These are phyloP conservation scores for Chalara sp. DNA, from an alignment of 2,329 filamentous ascomycete genomes.

Conservation along the genomic window DNA sequence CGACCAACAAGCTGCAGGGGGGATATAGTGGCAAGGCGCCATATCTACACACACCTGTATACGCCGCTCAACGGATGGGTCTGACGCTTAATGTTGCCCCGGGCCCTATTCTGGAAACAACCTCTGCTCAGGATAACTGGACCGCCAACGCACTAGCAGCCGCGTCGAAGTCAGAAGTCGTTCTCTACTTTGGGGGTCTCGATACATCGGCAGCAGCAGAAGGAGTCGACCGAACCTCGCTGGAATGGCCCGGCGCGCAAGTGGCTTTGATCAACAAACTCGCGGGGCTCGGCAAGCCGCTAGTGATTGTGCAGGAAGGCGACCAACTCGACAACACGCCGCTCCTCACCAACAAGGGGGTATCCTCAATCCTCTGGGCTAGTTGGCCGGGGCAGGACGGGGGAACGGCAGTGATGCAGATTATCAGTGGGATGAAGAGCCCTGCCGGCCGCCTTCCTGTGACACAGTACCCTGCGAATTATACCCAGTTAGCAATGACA, in stretches of 20 bases:
- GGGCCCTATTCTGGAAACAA: slow-evolving; percentile 22
- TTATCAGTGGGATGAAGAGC: slow-evolving; percentile 39
- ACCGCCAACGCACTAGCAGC: slow-evolving; percentile 27
- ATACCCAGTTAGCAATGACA: slow-evolving; percentile 45
- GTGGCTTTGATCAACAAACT: slow-evolving; percentile 43
- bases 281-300: slow-evolving; percentile 37
- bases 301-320: slow-evolving; percentile 46
- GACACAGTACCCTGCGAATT: slow-evolving; percentile 49
- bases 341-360: slow-evolving; percentile 38
- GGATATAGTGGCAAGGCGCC: slow-evolving; percentile 17
- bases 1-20: slow-evolving; percentile 21
- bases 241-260: slow-evolving; percentile 46
- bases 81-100: slow-evolving; percentile 28
- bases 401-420: slow-evolving; percentile 45
- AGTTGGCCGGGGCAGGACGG: slow-evolving; percentile 56
- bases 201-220: slow-evolving; percentile 47
- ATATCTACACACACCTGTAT: slow-evolving; percentile 26
- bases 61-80: slow-evolving; percentile 36
- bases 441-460: slow-evolving; percentile 40
- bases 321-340: slow-evolving; percentile 44
- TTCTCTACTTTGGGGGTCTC: slow-evolving; percentile 49
- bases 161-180: slow-evolving; percentile 40
- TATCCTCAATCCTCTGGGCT: slow-evolving; percentile 48
- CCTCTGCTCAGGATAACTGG: slow-evolving; percentile 25
- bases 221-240: slow-evolving; percentile 38